Conservation (phyloP, 495 filamentous ascomycete species). For the Lasiosphaeriaceae sp. region DNA sequence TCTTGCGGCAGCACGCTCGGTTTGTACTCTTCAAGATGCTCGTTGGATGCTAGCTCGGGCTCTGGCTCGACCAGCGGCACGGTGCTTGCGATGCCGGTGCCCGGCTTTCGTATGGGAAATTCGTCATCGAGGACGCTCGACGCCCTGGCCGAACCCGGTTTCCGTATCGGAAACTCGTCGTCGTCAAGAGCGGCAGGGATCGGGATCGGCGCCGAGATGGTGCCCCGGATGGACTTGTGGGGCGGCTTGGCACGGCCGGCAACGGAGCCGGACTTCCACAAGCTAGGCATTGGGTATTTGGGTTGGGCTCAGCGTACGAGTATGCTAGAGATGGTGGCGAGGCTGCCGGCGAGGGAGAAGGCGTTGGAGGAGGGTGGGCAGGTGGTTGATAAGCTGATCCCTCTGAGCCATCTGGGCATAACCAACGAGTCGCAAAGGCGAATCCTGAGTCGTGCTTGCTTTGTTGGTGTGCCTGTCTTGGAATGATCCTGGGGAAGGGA, state of each 20-base stretch:
- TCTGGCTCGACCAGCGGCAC: slow-evolving; percentile 21
- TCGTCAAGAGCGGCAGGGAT: slow-evolving; percentile 33
- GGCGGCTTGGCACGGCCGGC: slow-evolving; percentile 38
- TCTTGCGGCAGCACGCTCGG: background rate
- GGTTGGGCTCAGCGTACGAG: slow-evolving; percentile 1
- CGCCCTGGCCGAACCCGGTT: slow-evolving; percentile 31
- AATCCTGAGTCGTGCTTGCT: slow-evolving; percentile 16
- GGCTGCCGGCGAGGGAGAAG: background rate
- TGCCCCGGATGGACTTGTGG: slow-evolving; percentile 42
- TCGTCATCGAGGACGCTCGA: slow-evolving; percentile 31
- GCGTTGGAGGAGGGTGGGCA: slow-evolving; percentile 1
- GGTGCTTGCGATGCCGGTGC: slow-evolving; percentile 33
- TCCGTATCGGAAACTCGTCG: slow-evolving; percentile 48
- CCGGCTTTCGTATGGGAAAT: slow-evolving; percentile 37
- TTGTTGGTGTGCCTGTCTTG: slow-evolving; percentile 9
- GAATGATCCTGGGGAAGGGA: slow-evolving; percentile 8
- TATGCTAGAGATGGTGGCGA: background rate
- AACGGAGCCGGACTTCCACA: slow-evolving; percentile 37
- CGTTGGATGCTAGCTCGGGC: slow-evolving; percentile 21
- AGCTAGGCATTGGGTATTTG: slow-evolving; percentile 22
- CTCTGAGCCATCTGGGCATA: slow-evolving; percentile 24
- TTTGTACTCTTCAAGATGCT: slow-evolving; percentile 8
- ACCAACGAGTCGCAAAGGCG: slow-evolving; percentile 6
- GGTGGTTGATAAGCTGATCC: slow-evolving; percentile 17
- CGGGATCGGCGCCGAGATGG: slow-evolving; percentile 50